Evolutionary conservation across 2,329 filamentous ascomycete species (phyloP), one percentile per base, ranked within the genome.

Genomic region (Aspergillus ochraceoroseus): DNA sequence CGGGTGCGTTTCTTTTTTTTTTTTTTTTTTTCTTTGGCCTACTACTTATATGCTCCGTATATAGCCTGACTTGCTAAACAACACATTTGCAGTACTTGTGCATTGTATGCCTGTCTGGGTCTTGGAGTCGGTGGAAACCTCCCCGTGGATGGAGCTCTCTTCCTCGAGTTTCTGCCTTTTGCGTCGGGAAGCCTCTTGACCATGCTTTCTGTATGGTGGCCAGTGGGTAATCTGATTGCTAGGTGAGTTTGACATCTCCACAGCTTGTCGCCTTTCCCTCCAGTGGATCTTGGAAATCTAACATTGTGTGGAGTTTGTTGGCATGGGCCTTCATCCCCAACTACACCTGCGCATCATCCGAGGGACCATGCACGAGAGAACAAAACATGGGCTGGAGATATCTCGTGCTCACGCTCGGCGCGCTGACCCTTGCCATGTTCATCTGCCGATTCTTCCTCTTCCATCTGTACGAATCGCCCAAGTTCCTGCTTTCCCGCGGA

Each of bases 121-220:
- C 75, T 82, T 23, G 82, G 83, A 23, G 80, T 85, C 5, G 83
- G 82, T 15, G 86, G 87, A 4, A 90, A 87, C 55, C 66, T 89
- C 14, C 83, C 83, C 1, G 83, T 90, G 1, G 85, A 90, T 58
- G 84, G 85, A 25, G 83, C 86, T 0, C 69, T 92, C 2, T 92
- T 94, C 60, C 73, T 94, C 25, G 87, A 94, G 57, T 90, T 90
- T 50, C 67, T 94, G 1, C 87, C 87, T 0, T 81, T 83, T 42
- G 77, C 81, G 0, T 83, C 79, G n/a, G 80, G 79, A 47, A 79
- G 80, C 20, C 73, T 92, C 9, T 70, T 92, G 19, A 92, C 86
- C 0, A 71, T 90, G 32, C 71, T 94, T n/a, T 87, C 84, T 5
- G 77, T 88, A 5, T 92, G 85, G 83, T 94, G 87, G 86, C 85